Evolutionary conservation across 768 basidiomycete genomes (phyloP).

Genomic region (Boletus insuetus): DNA sequence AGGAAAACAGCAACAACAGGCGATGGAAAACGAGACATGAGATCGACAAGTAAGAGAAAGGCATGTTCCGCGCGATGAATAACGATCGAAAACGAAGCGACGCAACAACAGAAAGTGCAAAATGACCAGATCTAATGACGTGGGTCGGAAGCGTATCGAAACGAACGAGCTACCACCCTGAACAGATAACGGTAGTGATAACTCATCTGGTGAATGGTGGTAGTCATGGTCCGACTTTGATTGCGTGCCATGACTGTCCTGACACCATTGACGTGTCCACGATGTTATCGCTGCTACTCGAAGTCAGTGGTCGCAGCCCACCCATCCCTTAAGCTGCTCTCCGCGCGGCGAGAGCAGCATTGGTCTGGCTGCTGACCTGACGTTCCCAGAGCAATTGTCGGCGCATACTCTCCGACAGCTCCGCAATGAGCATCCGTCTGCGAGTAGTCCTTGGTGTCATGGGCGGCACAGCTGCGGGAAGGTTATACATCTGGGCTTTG

Average conservation of each 20-base stretch:
- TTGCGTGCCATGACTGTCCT: constrained; percentile 54
- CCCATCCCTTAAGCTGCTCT: constrained; percentile 28
- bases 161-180: constrained; percentile 49
- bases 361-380: constrained; percentile 54
- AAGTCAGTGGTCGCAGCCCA: constrained; percentile 35
- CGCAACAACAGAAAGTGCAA: constrained; percentile 19
- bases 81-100: constrained; percentile 16
- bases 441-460: constrained; percentile 86
- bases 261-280: constrained; percentile 14
- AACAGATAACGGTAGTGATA: no score
- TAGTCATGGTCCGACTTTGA: constrained; percentile 67
- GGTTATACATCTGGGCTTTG: constrained; percentile 68
- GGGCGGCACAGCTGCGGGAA: constrained; percentile 61
- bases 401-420: constrained; percentile 81
- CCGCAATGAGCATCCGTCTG: constrained; percentile 77
- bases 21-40: constrained; percentile 8
- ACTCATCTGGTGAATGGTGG: no score
- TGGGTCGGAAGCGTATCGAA: constrained; percentile 2
- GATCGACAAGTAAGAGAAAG: constrained; percentile 17
- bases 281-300: constrained; percentile 23
- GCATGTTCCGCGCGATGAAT: constrained; percentile 18
- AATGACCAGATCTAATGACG: constrained; percentile 20
- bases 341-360: constrained; percentile 38
- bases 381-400: constrained; percentile 81
- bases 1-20: constrained; percentile 8